These are phyloP conservation scores for Sphaerobolus stellatus DNA, from an alignment of 1,284 basidiomycete genomes.

Conservation along the genomic window DNA sequence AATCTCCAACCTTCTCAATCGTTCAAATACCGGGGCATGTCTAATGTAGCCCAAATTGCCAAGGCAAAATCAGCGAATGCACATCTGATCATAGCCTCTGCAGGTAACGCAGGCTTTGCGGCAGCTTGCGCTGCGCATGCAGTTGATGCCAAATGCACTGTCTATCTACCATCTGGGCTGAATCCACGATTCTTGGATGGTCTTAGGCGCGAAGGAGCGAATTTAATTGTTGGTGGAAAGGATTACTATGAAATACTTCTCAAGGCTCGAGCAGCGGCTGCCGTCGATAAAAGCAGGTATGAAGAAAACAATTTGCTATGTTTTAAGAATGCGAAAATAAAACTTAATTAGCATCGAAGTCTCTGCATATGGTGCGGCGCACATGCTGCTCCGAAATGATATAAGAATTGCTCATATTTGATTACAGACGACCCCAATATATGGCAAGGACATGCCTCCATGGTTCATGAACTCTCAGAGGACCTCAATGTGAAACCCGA, in stretches of 20 bases:
- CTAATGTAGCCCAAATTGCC: slow-evolving; percentile 55
- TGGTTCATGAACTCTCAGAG: slow-evolving; percentile 58
- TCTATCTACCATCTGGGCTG: slow-evolving; percentile 60
- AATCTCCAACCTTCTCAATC: slow-evolving; percentile 70
- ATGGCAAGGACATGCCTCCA: slow-evolving; percentile 73
- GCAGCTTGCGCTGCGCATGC: slow-evolving; percentile 59
- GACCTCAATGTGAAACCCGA: slow-evolving; percentile 59
- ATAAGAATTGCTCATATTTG: background rate
- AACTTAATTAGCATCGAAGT: slow-evolving; percentile 52
- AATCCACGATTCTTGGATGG: slow-evolving; percentile 47
- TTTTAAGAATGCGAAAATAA: background rate
- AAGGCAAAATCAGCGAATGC: slow-evolving; percentile 48
- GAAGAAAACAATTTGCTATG: background rate
- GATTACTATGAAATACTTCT: slow-evolving; percentile 56
- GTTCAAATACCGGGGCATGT: slow-evolving; percentile 74
- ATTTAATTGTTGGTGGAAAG: slow-evolving; percentile 53
- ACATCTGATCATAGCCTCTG: slow-evolving; percentile 67
- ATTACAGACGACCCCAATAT: slow-evolving; percentile 55
- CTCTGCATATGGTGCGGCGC: slow-evolving; percentile 49
- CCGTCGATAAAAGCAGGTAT: slow-evolving; percentile 44
- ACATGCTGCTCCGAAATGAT: background rate
- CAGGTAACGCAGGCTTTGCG: slow-evolving; percentile 73
- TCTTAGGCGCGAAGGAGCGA: slow-evolving; percentile 52
- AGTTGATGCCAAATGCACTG: slow-evolving; percentile 58
- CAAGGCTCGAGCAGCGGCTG: slow-evolving; percentile 46